Base-by-base conservation (phyloP, 495 filamentous ascomycete genomes). In the Penicillium silybi region DNA sequence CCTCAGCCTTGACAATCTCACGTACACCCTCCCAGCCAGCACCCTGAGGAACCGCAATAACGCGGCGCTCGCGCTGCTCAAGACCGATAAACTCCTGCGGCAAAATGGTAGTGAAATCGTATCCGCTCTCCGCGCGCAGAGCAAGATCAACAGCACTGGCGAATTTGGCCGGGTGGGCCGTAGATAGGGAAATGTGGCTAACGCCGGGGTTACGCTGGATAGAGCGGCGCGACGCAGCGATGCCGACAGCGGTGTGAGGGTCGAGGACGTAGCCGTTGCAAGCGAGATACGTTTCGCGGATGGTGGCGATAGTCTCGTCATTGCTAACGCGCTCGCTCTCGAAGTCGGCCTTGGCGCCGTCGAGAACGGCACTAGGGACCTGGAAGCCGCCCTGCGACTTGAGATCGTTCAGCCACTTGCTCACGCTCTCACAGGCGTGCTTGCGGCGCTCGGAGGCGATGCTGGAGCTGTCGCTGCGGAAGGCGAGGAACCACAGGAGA, bases 101-200 rank as follows among this genome's bases (percentile, higher is more conserved):
- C 44, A 95, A 75, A 4, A 96, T 85, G 38, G 82, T 73, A 38
- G 84, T 73, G 62, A 95, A 96, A 42, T 77, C 74, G 56, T 90
- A 97, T 0, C 76, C 80, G 6, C 72, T 56, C 66, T 86, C 76
- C 18, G 76, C 80, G 20, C 80, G 77, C 68, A 97, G 70, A 1
- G 91, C 90, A 32, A 83, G 58, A 50, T 86, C 80, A 4, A 97
- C 91, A 0, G 88, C 90, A 41, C 80, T 77, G 9, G 83, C 81
- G 64, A 97, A 97, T 69, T 97, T 97, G 37, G 92, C 92, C 3
- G 92, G 92, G 72, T 97, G 92, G 8, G 92, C 92, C 2, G 92
- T 97, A 5, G 89, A 87, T 5, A 97, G 81, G 3, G 89, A 83
- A 64, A 98, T 88, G 61, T 89, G 86, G 46, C 78, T 74, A 17